Conservation (phyloP, 2,329 filamentous ascomycete genomes). For the Myriangium duriaei region DNA sequence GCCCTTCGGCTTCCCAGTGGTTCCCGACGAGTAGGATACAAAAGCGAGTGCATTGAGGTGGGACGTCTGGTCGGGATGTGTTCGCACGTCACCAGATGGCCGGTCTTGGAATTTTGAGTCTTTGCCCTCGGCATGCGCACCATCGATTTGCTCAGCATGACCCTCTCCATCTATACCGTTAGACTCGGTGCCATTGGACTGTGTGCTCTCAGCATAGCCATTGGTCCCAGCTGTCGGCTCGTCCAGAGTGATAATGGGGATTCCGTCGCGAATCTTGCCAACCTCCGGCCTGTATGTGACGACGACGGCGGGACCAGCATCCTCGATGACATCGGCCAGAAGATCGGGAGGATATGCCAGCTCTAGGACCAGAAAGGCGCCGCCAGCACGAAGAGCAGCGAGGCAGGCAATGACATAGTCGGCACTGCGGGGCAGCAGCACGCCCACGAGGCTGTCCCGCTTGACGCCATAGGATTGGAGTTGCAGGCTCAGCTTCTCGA, state of each 20-base stretch:
- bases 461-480: constrained; percentile 57
- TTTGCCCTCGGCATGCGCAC: too few relatives aligned
- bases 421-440: constrained; percentile 61
- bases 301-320: constrained; percentile 58
- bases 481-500: constrained; percentile 49
- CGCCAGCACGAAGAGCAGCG: constrained; percentile 64
- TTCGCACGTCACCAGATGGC: constrained; percentile 4
- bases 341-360: constrained; percentile 64
- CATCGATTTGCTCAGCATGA: too few relatives aligned
- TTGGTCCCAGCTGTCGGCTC: constrained; percentile 23
- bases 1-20: constrained; percentile 67
- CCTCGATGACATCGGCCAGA: constrained; percentile 63
- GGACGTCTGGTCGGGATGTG: constrained; percentile 17
- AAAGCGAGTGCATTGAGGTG: constrained; percentile 66
- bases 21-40: constrained; percentile 70
- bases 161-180: too few relatives aligned
- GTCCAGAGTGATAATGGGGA: constrained; percentile 55
- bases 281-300: constrained; percentile 55
- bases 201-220: too few relatives aligned
- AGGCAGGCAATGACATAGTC: constrained; percentile 70
- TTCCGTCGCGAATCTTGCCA: constrained; percentile 49
- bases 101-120: too few relatives aligned
- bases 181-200: constrained; percentile 22
- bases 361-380: constrained; percentile 69
- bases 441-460: constrained; percentile 61